phyloP scores from a whole-genome alignment of 2,329 filamentous ascomycete species.

The Cladosporium sp. region DNA sequence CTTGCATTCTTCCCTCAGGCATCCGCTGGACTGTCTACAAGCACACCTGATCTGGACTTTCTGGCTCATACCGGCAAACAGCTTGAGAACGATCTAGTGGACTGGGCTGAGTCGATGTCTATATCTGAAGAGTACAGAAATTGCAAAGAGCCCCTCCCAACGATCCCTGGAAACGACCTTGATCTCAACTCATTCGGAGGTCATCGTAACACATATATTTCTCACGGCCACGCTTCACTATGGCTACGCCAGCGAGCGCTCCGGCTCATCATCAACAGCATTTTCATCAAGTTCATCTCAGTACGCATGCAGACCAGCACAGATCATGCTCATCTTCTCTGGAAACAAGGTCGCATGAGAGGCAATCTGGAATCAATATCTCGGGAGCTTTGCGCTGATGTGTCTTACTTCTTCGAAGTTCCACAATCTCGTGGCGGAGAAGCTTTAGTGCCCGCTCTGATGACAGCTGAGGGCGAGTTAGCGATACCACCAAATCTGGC shows the following conservation, averaged over 20 bases:
- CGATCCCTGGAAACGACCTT: not conserved
- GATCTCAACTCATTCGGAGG: not conserved
- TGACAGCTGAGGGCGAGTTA: not conserved
- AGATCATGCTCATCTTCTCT: conserved; percentile 1
- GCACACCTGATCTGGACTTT: conserved; percentile 10
- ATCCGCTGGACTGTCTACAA: not conserved
- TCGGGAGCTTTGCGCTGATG: conserved; percentile 12
- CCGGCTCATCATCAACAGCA: conserved; percentile 27
- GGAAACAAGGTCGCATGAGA: conserved; percentile 10
- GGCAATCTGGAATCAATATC: conserved; percentile 13
- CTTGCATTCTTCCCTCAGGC: conserved; percentile 7
- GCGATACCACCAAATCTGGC: conserved; percentile 16
- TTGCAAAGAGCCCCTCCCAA: not conserved
- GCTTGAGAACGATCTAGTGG: conserved; percentile 13
- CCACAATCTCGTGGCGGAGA: not conserved
- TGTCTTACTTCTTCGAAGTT: conserved; percentile 9
- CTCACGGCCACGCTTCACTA: conserved; percentile 27
- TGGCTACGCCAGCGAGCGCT: conserved; percentile 29
- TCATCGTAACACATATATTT: conserved; percentile 16
- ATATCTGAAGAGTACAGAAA: not conserved
- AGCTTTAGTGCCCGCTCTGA: not conserved
- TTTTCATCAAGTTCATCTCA: conserved; percentile 19
- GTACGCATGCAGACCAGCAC: conserved; percentile 5
- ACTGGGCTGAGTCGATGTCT: conserved; percentile 5
- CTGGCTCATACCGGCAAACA: conserved; percentile 15